Evolutionary conservation across 2,329 filamentous ascomycete species (phyloP).

Genomic region (Ceratocystis cubensis): DNA sequence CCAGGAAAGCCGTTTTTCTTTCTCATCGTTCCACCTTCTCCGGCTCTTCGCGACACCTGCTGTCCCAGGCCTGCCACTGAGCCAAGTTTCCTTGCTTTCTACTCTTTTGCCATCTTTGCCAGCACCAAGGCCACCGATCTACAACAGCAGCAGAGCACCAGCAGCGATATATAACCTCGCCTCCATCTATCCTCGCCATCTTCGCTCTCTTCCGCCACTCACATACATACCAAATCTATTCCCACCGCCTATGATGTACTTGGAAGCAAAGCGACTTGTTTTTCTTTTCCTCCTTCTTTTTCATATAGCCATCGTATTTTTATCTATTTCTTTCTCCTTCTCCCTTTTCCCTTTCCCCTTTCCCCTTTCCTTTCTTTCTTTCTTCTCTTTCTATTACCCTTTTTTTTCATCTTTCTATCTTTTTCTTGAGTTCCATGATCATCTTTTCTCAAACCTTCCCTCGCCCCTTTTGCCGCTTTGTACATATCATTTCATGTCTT

Average conservation of each 20-base stretch:
- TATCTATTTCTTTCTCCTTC: conserved; percentile 3
- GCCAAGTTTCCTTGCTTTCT: neutral
- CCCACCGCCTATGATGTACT: conserved; percentile 7
- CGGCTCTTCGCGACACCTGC: too few species aligned
- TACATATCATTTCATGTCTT: conserved; percentile 14
- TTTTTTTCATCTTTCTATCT: conserved; percentile 2
- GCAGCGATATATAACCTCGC: neutral
- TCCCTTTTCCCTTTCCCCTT: neutral
- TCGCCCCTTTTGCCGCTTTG: conserved; percentile 15
- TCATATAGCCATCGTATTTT: neutral
- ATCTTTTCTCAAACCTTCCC: neutral
- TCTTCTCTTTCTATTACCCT: neutral
- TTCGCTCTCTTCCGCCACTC: neutral
- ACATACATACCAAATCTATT: neutral
- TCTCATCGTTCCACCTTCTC: neutral
- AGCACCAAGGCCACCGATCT: neutral
- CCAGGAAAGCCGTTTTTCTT: neutral
- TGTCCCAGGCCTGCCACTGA: neutral
- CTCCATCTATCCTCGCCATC: neutral
- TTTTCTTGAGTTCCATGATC: conserved; percentile 2
- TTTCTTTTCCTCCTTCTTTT: conserved; percentile 1
- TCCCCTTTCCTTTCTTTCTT: neutral
- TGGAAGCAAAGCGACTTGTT: conserved; percentile 8
- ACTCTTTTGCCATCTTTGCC: neutral
- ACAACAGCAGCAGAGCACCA: neutral